Evolutionary conservation across 73 alveolate genomes (phyloP), one percentile per base, ranked within the genome.

Genomic region (Uronychia setigera): DNA sequence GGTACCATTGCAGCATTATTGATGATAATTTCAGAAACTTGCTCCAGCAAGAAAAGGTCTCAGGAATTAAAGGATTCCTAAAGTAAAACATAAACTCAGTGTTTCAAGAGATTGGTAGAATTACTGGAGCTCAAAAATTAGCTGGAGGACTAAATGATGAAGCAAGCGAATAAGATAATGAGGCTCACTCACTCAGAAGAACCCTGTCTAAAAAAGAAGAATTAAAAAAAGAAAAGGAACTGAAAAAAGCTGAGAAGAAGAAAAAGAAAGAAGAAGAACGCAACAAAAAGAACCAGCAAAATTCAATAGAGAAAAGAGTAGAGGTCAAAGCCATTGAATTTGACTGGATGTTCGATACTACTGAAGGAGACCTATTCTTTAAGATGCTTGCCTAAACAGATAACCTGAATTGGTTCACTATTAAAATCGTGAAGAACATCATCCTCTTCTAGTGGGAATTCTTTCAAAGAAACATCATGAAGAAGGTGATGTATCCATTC

Each of bases 241-340:
- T n/a, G n/a, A n/a, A n/a, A n/a, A n/a, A n/a, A n/a, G n/a, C n/a
- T n/a, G n/a, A n/a, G n/a, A n/a, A n/a, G n/a, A n/a, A n/a, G n/a
- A n/a, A n/a, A n/a, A n/a, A n/a, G n/a, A n/a, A n/a, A n/a, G n/a
- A n/a, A n/a, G n/a, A n/a, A n/a, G n/a, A n/a, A n/a, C n/a, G n/a
- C n/a, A n/a, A n/a, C n/a, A n/a, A n/a, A n/a, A n/a, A n/a, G n/a
- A n/a, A n/a, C n/a, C n/a, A n/a, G n/a, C n/a, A n/a, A n/a, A n/a
- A n/a, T n/a, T n/a, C n/a, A n/a, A n/a, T 46, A 11, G 67, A 11
- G 19, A 80, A 58, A 79, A n/a, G 87, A 80, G 87, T 80, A 1
- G 34, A 27, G 58, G 46, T 80, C 28, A 57, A 80, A 28, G 87
- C 77, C 25, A 80, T 80, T 59, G 88, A 81, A 76, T 81, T 81